Evolutionary conservation across 331 rosid species (phyloP).

Genomic region (Telfairia occidentalis): DNA sequence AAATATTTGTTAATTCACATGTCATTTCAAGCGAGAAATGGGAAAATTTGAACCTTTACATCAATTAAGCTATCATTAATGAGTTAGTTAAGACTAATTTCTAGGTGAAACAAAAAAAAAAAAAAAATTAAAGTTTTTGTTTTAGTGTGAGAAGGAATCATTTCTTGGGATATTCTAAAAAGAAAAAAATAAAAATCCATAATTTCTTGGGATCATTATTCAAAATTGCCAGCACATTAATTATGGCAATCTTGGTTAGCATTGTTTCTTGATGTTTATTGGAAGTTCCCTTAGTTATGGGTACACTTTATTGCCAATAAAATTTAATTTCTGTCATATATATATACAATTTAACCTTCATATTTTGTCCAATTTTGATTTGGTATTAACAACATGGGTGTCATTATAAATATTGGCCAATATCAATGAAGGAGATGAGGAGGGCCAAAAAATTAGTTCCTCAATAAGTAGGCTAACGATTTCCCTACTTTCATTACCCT

Average conservation of each 20-base stretch:
- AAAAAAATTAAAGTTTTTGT: neutral
- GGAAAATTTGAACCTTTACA: too few species aligned
- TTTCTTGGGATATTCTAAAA: neutral
- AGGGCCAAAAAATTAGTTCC: neutral
- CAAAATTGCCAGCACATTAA: neutral
- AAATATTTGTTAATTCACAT: neutral
- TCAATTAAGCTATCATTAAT: neutral
- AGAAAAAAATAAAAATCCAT: neutral
- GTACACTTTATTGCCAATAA: neutral
- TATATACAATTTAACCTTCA: neutral
- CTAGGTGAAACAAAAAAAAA: neutral
- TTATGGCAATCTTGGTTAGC: neutral
- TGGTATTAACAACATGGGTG: neutral
- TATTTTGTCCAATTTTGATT: neutral
- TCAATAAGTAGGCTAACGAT: neutral
- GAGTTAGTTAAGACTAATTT: neutral
- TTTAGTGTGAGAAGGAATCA: neutral
- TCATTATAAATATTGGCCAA: neutral
- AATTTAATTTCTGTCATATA: neutral
- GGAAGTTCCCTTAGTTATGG: neutral
- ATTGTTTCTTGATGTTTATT: neutral
- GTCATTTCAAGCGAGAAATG: too few species aligned
- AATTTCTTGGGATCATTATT: neutral
- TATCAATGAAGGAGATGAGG: neutral
- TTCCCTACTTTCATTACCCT: neutral